Evolutionary conservation across 176 grass and related monocot genomes (phyloP).

Genomic region (Alopecurus myosuroides): DNA sequence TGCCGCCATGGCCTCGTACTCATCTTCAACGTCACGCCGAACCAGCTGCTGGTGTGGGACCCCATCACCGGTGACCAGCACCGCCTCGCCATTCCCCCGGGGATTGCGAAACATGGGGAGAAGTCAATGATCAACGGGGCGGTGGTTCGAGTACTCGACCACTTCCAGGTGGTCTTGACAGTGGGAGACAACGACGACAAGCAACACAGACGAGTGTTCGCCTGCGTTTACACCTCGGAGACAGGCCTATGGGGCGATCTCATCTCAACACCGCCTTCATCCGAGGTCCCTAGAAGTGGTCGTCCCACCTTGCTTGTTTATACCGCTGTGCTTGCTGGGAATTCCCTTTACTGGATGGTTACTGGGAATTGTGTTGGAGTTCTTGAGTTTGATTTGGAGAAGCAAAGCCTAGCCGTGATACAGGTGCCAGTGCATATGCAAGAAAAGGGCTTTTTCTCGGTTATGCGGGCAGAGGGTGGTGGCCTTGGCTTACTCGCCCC

Average conservation of each 20-base stretch:
- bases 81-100: background rate
- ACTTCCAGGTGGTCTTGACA: too few relatives aligned
- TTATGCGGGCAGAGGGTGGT: background rate
- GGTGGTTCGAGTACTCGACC: too few relatives aligned
- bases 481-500: background rate
- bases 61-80: background rate
- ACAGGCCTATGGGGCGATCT: background rate
- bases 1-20: too few relatives aligned
- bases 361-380: background rate
- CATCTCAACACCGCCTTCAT: background rate
- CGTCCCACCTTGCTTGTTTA: too few relatives aligned
- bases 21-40: background rate
- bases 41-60: background rate
- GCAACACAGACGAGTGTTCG: too few relatives aligned
- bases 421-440: background rate
- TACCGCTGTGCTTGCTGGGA: background rate
- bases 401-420: background rate
- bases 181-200: too few relatives aligned
- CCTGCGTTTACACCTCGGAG: background rate
- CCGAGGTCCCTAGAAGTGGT: background rate
- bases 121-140: too few relatives aligned
- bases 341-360: background rate
- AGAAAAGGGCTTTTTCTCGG: fast-evolving
- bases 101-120: background rate
- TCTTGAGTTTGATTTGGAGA: background rate